Percentiles rank a stretch among this genome's conserved stretches.
These are phyloP conservation scores for Boletus pseudo-olivaceus DNA, from an alignment of 768 basidiomycete genomes.

Conservation along the genomic window DNA sequence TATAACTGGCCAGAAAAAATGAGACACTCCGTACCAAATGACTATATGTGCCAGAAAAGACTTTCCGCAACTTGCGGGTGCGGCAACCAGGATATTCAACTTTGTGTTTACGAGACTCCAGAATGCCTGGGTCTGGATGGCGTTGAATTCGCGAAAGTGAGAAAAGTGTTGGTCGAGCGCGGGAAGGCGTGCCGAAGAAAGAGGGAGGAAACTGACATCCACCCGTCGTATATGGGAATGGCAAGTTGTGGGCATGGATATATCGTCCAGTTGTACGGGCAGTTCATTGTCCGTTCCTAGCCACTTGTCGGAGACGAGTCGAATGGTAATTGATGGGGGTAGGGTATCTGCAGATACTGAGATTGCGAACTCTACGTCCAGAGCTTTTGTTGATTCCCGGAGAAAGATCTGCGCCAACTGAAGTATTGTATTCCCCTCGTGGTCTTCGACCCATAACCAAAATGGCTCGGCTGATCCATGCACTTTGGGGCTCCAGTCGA, in stretches of 20 bases:
- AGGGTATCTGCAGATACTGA: conserved; percentile 57
- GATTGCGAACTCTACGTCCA: conserved; percentile 78
- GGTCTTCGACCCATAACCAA: conserved; percentile 95
- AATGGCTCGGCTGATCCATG: conserved; percentile 83
- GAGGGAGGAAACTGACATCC: conserved; percentile 70
- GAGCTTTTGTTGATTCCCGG: conserved; percentile 53
- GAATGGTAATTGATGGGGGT: conserved; percentile 67
- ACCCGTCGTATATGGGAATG: conserved; percentile 59
- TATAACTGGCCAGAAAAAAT: conserved; percentile 4
- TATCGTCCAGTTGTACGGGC: conserved; percentile 54
- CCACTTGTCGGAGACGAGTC: conserved; percentile 89
- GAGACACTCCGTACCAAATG: conserved; percentile 57
- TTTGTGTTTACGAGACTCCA: conserved; percentile 75
- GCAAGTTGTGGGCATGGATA: conserved; percentile 71
- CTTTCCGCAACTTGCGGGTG: conserved; percentile 81
- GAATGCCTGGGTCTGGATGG: conserved; percentile 85
- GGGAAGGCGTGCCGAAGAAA: conserved; percentile 46
- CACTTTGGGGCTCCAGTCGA: conserved; percentile 74
- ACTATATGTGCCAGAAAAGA: conserved; percentile 66
- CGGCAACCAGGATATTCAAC: conserved; percentile 67
- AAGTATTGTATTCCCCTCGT: conserved; percentile 74
- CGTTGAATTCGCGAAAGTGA: conserved; percentile 61
- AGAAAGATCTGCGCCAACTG: conserved; percentile 74
- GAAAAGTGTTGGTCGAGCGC: conserved; percentile 43
- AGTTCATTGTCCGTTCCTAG: conserved; percentile 83